Evolutionary conservation across 2,329 filamentous ascomycete genomes (phyloP), one percentile per base, ranked within the genome.

Genomic region (Pseudomassariella vexata): DNA sequence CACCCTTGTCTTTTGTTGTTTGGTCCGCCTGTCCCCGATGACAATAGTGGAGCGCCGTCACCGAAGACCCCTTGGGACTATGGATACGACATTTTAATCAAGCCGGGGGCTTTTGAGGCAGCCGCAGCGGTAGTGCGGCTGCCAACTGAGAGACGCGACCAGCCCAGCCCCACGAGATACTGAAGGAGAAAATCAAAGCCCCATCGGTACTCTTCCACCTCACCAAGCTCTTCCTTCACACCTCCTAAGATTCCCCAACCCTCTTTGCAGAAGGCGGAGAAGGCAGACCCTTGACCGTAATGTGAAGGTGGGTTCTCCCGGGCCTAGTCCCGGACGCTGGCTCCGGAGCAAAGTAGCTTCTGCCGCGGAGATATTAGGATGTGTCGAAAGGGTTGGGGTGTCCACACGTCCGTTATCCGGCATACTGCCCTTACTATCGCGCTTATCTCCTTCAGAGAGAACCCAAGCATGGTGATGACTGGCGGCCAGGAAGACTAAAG

Each of bases 321-420:
- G 67, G 67, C 67, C 68, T 49, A 72, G 66, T 70, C 67, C 67
- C 60, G 66, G 65, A 66, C 49, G 67, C 67, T 72, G 67, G 68
- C 68, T 70, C 62, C 66, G 63, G 67, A 66, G 68, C 67, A 69
- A 68, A 68, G 65, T 68, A 49, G 56, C 60, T 51, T 59, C 56
- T 60, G 56, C 55, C 57, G 50, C 33, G 50, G 26, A 24, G 34
- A 32, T 34, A 28, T 37, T 38, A 37, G 37, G 40, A 35, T 34
- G 36, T 34, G 29, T 30, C 29, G 30, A n/a, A n/a, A n/a, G 30
- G 19, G 29, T 39, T 32, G 21, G 24, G 19, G 24, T 38, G 15
- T 27, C 20, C 23, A 27, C 24, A 38, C 32, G 30, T 35, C 38
- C 35, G 41, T 29, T 42, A 34, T 46, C 48, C 21, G 51, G 58